Evolutionary conservation across 352 stramenopile species (phyloP), one percentile per base, ranked within the genome.

Genomic region (Phytophthora pini): DNA sequence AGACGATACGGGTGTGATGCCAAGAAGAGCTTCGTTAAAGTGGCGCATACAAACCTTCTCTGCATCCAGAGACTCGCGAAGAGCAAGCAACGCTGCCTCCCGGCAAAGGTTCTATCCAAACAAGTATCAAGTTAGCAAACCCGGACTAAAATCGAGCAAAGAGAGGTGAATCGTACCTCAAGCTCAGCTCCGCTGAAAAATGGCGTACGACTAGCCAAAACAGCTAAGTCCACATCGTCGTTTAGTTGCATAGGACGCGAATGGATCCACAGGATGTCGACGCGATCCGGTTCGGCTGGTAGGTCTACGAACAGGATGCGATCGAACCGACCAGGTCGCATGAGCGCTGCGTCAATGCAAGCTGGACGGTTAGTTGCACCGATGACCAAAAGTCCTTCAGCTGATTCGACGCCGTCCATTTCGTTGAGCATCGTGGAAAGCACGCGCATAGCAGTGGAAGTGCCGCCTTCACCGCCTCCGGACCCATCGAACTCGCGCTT

Each of bases 361-460:
- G 99, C 93, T 1, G 98, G 96, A 51, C 95, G 90, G 74, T 99
- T 99, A 11, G 97, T 99, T 9, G 97, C 97, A 27, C 95, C 97
- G 60, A 99, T 98, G 38, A 99, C 96, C 31, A 99, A 86, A 5
- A 99, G 70, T 4, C 87, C 98, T 62, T 98, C 96, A 2, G 93
- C 83, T 17, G 88, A 91, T 60, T 98, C 95, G 34, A 99, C 95
- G 32, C 96, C 97, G 69, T 99, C 97, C 87, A 99, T 99, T 71
- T 99, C 96, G 45, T 97, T 98, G 13, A 99, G 79, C 72, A 99
- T 90, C 46, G 97, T 98, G 38, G 98, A 98, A 49, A 99, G 93
- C 24, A 99, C 94, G 36, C 97, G 92, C 64, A 90, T 75, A 9
- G 89, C 74, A 7, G 92, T 90, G 38, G 76, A 91, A 2, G 78